Percentiles rank a stretch among this genome's conserved stretches.
phyloP scores from a whole-genome alignment of 306 rosid species.

The Myrica gale region DNA sequence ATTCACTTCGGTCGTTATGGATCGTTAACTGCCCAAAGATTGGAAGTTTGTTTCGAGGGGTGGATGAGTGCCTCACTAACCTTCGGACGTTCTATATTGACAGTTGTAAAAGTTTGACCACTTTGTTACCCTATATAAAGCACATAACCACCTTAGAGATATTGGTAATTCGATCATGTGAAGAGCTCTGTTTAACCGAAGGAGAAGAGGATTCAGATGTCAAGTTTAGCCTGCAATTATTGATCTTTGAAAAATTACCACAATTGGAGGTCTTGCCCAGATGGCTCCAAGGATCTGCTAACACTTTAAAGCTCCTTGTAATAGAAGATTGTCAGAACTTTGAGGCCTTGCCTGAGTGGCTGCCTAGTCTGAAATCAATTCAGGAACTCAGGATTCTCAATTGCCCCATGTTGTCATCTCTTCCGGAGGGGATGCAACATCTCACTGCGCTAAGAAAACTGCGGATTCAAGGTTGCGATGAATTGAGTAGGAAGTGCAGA shows the following conservation, averaged over 20 bases:
- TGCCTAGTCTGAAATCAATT: constrained; percentile 9
- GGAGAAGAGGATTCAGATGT: background rate
- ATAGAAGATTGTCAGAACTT: background rate
- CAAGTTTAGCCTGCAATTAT: constrained; percentile 1
- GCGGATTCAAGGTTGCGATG: too few species aligned
- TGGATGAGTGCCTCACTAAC: background rate
- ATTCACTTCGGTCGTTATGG: too few species aligned
- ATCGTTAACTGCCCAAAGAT: too few species aligned
- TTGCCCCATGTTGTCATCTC: background rate
- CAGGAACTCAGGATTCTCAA: background rate
- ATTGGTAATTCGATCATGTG: background rate
- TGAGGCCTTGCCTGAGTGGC: constrained; percentile 30
- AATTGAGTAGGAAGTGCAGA: too few species aligned
- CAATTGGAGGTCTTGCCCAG: constrained; percentile 10
- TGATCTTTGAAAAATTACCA: background rate
- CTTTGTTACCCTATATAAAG: constrained; percentile 18
- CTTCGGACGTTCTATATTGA: too few species aligned
- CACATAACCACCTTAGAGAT: constrained; percentile 21
- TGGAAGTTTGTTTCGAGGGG: too few species aligned
- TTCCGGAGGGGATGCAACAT: background rate
- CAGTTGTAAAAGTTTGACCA: too few species aligned
- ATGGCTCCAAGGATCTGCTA: constrained; percentile 26
- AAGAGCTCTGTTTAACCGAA: constrained; percentile 1
- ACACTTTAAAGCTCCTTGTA: background rate
- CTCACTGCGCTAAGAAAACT: too few species aligned